Evolutionary conservation across 2,329 filamentous ascomycete genomes (phyloP).

Genomic region (Scedosporium aurantiacum): DNA sequence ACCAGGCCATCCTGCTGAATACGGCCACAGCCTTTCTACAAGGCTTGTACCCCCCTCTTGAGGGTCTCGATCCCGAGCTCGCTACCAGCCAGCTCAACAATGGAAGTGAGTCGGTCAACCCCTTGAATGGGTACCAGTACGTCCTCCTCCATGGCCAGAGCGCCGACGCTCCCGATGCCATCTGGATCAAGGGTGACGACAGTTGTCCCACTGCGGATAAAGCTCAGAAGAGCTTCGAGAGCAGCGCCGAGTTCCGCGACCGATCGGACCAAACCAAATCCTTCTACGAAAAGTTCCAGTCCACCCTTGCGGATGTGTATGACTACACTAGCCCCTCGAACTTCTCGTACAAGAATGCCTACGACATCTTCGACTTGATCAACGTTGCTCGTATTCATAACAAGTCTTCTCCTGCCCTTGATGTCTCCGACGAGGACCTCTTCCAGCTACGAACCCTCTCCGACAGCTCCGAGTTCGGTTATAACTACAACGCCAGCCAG

Average conservation of each 20-base stretch:
- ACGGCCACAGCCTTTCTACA: conserved; percentile 25
- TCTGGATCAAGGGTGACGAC: conserved; percentile 26
- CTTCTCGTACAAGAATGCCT: conserved; percentile 23
- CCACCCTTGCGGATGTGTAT: conserved; percentile 19
- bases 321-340: conserved; percentile 18
- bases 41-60: conserved; percentile 22
- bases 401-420: conserved; percentile 17
- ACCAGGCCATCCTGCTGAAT: conserved; percentile 21
- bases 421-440: conserved; percentile 21
- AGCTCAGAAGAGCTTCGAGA: conserved; percentile 16
- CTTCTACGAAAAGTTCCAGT: conserved; percentile 21
- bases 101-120: conserved; percentile 16
- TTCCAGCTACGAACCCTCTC: conserved; percentile 21
- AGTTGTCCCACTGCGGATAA: conserved; percentile 18
- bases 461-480: conserved; percentile 20
- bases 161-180: conserved; percentile 21
- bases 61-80: conserved; percentile 15
- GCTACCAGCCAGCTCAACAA: conserved; percentile 20
- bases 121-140: conserved; percentile 24
- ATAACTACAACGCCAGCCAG: conserved; percentile 20
- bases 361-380: conserved; percentile 24
- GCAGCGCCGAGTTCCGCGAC: conserved; percentile 17
- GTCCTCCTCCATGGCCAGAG: conserved; percentile 19
- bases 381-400: conserved; percentile 22
- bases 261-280: conserved; percentile 17